Conservation (phyloP, 345 rosid genomes). For the Salix koriyanagi region DNA sequence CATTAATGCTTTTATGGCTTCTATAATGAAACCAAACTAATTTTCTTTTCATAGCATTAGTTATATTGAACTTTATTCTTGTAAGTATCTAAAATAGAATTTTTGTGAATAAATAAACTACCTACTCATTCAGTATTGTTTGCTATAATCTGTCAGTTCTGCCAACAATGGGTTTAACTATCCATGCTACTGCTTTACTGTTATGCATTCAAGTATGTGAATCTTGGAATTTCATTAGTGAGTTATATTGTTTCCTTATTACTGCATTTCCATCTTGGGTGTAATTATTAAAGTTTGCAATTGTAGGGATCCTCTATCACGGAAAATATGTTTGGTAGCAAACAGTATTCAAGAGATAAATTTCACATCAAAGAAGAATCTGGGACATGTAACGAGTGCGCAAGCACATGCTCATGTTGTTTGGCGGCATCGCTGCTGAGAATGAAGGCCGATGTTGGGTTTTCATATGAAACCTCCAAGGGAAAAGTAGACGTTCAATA, state of each 20-base stretch:
- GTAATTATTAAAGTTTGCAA: too few relatives aligned
- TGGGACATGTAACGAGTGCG: slow-evolving; percentile 3
- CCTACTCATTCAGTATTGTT: not conserved
- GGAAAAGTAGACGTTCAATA: slow-evolving; percentile 7
- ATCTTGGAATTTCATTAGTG: not conserved
- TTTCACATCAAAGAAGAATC: slow-evolving; percentile 4
- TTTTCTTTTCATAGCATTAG: not conserved
- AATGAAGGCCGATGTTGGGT: slow-evolving; percentile 1
- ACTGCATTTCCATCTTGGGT: not conserved
- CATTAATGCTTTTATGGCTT: not conserved
- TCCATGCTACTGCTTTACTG: not conserved
- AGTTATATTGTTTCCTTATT: not conserved
- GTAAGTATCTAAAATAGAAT: not conserved
- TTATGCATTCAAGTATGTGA: not conserved
- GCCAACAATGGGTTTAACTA: not conserved
- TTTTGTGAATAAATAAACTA: not conserved
- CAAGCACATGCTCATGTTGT: slow-evolving; percentile 13
- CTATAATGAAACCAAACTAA: not conserved
- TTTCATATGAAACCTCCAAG: slow-evolving; percentile 12
- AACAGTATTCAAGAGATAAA: slow-evolving; percentile 4
- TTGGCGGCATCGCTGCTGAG: slow-evolving; percentile 12
- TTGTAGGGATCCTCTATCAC: slow-evolving; percentile 11
- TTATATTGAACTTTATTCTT: not conserved
- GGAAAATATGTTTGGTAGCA: not conserved
- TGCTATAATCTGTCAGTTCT: not conserved